phyloP scores from a whole-genome alignment of 2,329 filamentous ascomycete species.

The Venturiaceae sp. region DNA sequence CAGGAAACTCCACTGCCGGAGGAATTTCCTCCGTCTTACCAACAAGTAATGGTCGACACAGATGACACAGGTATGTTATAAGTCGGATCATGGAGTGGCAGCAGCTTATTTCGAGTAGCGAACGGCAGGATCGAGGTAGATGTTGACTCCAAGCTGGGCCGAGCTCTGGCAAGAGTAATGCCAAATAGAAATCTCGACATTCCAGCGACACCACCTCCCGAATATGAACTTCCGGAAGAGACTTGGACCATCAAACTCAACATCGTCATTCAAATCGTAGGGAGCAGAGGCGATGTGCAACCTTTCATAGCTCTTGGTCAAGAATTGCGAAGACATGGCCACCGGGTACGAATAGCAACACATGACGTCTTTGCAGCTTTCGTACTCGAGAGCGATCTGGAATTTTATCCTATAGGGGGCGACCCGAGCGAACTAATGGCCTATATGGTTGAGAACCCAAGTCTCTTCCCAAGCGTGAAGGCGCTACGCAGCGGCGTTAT shows the following conservation, averaged over 20 bases:
- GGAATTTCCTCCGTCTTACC: no score
- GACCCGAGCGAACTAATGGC: slow-evolving; percentile 76
- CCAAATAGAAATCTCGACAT: no score
- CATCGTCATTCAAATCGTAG: slow-evolving; percentile 77
- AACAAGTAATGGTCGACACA: no score
- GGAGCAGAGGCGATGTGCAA: slow-evolving; percentile 69
- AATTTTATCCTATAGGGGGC: slow-evolving; percentile 73
- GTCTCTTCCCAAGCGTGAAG: slow-evolving; percentile 65
- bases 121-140: no score
- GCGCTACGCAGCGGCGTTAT: slow-evolving; percentile 67
- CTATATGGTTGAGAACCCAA: no score
- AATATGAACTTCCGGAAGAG: background rate
- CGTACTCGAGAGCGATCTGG: slow-evolving; percentile 61
- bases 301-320: slow-evolving; percentile 64
- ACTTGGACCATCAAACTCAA: slow-evolving; percentile 51
- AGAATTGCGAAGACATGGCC: slow-evolving; percentile 60
- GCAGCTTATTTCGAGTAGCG: no score
- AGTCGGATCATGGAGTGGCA: no score
- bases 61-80: no score
- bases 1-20: no score
- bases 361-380: slow-evolving; percentile 70
- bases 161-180: no score
- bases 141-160: no score
- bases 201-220: no score
- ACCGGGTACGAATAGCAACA: slow-evolving; percentile 68